Base-by-base conservation (phyloP, 2,329 filamentous ascomycete species). In the Paracamarosporium sp. region DNA sequence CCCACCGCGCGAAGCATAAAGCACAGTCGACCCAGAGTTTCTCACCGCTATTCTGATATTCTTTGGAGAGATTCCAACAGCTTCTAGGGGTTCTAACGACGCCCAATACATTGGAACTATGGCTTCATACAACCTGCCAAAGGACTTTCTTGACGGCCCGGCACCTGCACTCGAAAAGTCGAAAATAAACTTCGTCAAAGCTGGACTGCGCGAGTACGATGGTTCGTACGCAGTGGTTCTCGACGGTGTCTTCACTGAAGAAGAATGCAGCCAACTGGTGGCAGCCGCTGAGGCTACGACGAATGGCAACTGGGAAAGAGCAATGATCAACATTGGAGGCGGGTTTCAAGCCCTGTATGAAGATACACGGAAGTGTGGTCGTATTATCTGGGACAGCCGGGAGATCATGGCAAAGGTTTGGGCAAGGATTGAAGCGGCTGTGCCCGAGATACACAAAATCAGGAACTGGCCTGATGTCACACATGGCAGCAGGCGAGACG, bases 351-450 rank as follows among this genome's bases (percentile, higher is more conserved):
- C 80, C 2, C 73, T 87, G 41, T 76, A 81, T 3, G 79, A 83
- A 1, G 82, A 86, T 6, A 85, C 86, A 46, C 83, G 91, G 15
- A 88, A 90, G 60, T 89, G 89, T 67, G 88, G 89, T n/a, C 84
- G 91, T 3, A 91, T 94, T 62, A 88, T 95, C 63, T 91, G 88
- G 85, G 90, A 95, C 68, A 77, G 83, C 12, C 79, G 82, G 46
- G 83, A 85, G 1, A 63, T 94, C 1, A 87, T 86, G 0, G 81
- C 85, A 24, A 83, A 85, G 22, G 66, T 95, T 0, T 89, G 89
- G 83, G 79, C 77, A 35, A 82, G 91, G 9, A 72, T 86, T 13
- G 72, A 76, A 56, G 76, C 76, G 3, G 75, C 77, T 28, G 65
- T 86, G 8, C 78, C 77, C 0, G 79, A 82, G 13, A 84, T 89